phyloP scores from a whole-genome alignment of 495 filamentous ascomycete genomes.

The Penicillium turbatum region DNA sequence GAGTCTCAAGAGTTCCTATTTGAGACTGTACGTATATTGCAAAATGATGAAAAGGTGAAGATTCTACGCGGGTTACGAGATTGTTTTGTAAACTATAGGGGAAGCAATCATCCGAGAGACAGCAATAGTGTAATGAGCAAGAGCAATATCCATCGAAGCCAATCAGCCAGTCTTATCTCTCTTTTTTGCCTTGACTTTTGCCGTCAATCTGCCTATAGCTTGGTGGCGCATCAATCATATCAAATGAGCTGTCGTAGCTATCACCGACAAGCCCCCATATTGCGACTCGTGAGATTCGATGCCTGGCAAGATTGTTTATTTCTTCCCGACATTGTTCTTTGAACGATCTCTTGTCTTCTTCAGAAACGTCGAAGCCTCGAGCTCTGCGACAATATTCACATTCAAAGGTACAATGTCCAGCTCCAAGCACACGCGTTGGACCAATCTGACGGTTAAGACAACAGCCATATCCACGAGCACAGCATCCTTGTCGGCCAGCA shows the following conservation, averaged over 20 bases:
- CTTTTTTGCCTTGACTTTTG: too few species aligned
- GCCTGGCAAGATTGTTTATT: not conserved
- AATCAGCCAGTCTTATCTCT: too few species aligned
- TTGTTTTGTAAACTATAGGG: too few species aligned
- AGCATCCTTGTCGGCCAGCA: not conserved
- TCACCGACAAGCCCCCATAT: not conserved
- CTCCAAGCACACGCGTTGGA: not conserved
- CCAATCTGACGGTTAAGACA: not conserved
- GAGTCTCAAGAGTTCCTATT: too few species aligned
- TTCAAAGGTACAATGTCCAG: slow-evolving; percentile 7
- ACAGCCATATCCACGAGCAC: not conserved
- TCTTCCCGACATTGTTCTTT: not conserved
- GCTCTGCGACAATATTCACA: slow-evolving; percentile 5
- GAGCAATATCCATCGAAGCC: too few species aligned
- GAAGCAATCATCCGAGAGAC: too few species aligned
- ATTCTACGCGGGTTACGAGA: too few species aligned
- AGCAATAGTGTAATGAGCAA: too few species aligned
- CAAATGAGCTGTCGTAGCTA: not conserved
- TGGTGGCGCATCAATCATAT: not conserved
- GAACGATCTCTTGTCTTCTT: not conserved
- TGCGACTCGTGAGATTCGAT: too few species aligned
- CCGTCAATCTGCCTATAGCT: slow-evolving; percentile 7
- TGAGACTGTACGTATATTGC: too few species aligned
- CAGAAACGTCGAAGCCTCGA: slow-evolving; percentile 1
- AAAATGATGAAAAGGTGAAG: too few species aligned